A percentile compares a stretch with the other conserved stretches of the same genome.
Conservation (phyloP, 192 early-diverging fungal genomes). For the Spinellus fusiger region DNA sequence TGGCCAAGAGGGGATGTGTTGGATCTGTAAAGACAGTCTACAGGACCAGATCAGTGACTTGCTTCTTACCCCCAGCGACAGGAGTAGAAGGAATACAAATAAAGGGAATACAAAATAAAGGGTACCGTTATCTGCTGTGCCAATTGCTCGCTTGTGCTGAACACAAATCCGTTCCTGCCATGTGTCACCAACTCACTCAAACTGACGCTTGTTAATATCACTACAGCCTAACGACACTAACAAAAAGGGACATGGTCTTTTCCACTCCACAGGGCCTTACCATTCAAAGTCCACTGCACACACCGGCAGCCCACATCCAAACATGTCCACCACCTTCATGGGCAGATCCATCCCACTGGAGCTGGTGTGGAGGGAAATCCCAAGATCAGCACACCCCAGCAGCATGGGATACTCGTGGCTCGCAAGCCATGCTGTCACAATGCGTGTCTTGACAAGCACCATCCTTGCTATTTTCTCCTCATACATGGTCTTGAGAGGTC, state of each 20-base stretch:
- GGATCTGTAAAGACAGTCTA: background rate
- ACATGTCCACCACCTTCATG: conserved; percentile 99
- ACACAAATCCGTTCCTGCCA: conserved; percentile 63
- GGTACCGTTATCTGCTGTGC: conserved; percentile 58
- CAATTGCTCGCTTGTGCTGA: conserved; percentile 49
- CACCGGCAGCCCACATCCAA: conserved; percentile 90
- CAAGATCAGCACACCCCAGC: conserved; percentile 88
- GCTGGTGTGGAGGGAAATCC: conserved; percentile 89
- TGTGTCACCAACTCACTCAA: conserved; percentile 62
- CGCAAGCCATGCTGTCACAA: conserved; percentile 78
- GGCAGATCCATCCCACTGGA: conserved; percentile 94
- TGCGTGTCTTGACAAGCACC: conserved; percentile 43
- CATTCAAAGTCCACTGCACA: conserved; percentile 67
- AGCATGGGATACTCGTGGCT: conserved; percentile 80
- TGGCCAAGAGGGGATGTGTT: background rate
- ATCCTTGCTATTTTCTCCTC: conserved; percentile 54
- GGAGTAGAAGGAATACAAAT: too few species aligned
- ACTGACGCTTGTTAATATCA: conserved; percentile 18
- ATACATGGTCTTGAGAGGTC: conserved; percentile 71
- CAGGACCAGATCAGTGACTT: background rate
- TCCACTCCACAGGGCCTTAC: conserved; percentile 2
- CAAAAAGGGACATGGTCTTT: background rate
- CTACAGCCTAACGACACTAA: background rate
- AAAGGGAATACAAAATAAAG: background rate
- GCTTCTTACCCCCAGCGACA: too few species aligned